Evolutionary conservation across 129 eudicot genomes (phyloP), one percentile per base, ranked within the genome.

Genomic region (Flaveria bidentis): DNA sequence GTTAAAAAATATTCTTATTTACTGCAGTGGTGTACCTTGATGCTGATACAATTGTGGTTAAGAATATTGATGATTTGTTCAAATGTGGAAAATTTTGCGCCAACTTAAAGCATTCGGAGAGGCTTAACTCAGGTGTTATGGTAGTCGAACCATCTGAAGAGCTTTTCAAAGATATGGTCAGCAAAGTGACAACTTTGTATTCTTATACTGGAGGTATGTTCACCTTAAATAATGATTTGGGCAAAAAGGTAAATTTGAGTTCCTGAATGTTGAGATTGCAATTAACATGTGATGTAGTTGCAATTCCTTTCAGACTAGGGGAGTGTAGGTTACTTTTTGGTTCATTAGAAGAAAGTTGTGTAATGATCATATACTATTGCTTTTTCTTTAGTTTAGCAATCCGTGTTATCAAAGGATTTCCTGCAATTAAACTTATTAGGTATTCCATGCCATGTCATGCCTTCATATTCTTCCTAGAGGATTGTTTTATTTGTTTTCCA

Each of bases 121-220:
- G 99, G 82, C 83, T 94, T 28, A 94, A 94, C 73, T 94, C 99
- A 0, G 99, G 99, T 46, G 99, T 94, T 49, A 82, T 94, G 99
- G 99, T 94, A 71, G 96, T 94, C 46, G 97, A 94, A 82, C 99
- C 99, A 14, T 94, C 99, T 71, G 88, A 80, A 62, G 56, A 80
- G 66, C 83, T 94, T 72, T 94, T 94, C 68, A 86, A 91, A 9
- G 99, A 94, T 68, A 94, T 94, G 99, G 77, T 86, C 82, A 86
- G 86, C 88, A 91, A 91, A 89, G 90, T 94, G 67, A 86, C 55
- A 56, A 91, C 93, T 30, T 79, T 89, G 90, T 79, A 76, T 57
- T 94, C 99, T 56, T 94, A 94, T 78, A 94, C 99, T 11, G 99
- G 99, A 94, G 99, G 99, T 94, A 89, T 70, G 28, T 16, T 7